Base-by-base conservation (phyloP, 176 grass and related monocot genomes). In the Phoenix dactylifera region DNA sequence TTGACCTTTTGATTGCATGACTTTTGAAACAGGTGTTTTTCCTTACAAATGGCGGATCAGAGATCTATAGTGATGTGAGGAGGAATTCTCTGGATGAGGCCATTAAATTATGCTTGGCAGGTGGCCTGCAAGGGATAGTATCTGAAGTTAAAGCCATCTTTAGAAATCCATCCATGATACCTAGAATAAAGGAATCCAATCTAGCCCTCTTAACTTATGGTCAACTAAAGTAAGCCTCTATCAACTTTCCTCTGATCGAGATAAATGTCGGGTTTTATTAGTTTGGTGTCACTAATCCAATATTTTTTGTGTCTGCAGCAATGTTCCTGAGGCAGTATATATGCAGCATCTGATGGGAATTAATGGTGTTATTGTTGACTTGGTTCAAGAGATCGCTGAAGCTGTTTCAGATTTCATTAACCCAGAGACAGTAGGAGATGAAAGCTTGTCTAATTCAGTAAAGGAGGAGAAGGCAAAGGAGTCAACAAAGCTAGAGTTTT, bases 321-420 rank as follows among this genome's bases (percentile, higher is more conserved):
- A 97, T 57, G 92, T 97, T 62, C 87, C 92, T 0, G 84, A 91
- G 71, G 83, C 84, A 0, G 92, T 91, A 57, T 89, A 91, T 73
- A 87, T 91, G 80, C 92, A 97, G 70, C 87, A 91, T 52, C 63
- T 97, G 20, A 82, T 97, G 87, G 92, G 92, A 2, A 70, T 97
- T 59, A 85, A 80, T 10, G 84, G 87, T 2, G 87, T 97, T 22
- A 97, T 97, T 26, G 87, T 90, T 3, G 92, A 91, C 65, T 72
- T 97, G 32, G 92, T 91, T 28, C 80, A 81, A 7, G 83, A 88
- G 72, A 91, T 97, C 55, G 88, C 87, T 3, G 73, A 80, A 51
- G 80, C 87, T 1, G 72, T 97, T 22, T 73, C 77, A 0, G 77
- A 84, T 26, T 83, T 87, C 51, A 80, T 64, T 29, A 60, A 7